Evolutionary conservation across 345 rosid genomes (phyloP), one percentile per base, ranked within the genome.

Genomic region (Citrus unshiu): DNA sequence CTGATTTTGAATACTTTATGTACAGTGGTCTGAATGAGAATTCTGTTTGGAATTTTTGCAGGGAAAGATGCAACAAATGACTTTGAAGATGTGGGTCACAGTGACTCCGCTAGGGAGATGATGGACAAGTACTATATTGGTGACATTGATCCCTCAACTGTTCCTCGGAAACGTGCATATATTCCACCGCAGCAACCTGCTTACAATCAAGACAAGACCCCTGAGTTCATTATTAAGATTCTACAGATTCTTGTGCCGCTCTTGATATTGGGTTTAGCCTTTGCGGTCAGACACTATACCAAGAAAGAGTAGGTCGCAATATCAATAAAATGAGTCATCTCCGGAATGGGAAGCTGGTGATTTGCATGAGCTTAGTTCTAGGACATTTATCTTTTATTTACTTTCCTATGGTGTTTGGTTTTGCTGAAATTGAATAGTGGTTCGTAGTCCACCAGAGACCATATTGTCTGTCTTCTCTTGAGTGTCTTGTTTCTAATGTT

Each of bases 51-150:
- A 40, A 29, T 54, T 72, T 46, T 57, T 75, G 32, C 84, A 96
- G 99, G 98, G 73, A 91, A 93, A 85, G 98, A 96, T 84, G 99
- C 95, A 18, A 91, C 97, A 0, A 88, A 91, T 71, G 99, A 95
- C 72, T 95, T 95, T 80, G 98, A 93, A 88, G 98, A 93, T 65
- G 93, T 91, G 1, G 99, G 99, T 22, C 99, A 96, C 90, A 96
- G 99, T 29, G 99, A 96, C 65, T 70, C 89, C 0, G 99, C 99
- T 1, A 85, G 98, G 77, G 98, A 89, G 9, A 90, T 88, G 90
- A 85, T 95, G 97, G 84, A 70, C 4, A 81, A 91, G 76, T 94
- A 93, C 81, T 87, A 70, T 86, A 89, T 95, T 22, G 99, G 97
- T 7, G 92, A 90, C 81, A 87, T 94, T 2, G 94, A 96, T 77